Percentiles rank a stretch among this genome's conserved stretches.
These are phyloP conservation scores for Pseudonitzschia multistriata DNA, from an alignment of 108 stramenopile species.

Conservation along the genomic window DNA sequence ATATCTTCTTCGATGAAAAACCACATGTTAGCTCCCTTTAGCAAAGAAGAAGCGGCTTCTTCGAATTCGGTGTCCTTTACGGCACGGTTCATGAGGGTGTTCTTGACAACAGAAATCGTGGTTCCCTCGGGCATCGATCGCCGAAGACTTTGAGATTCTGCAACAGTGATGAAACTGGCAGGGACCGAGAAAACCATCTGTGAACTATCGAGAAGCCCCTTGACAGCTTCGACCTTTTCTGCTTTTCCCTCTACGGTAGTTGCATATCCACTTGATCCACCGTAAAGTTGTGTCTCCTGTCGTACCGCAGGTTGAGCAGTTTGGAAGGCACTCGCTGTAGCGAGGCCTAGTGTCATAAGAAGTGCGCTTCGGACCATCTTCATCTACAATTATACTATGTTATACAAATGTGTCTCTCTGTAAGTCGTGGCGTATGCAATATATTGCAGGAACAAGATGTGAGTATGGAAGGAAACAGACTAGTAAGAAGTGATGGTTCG, in stretches of 20 bases:
- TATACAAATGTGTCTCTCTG: background rate
- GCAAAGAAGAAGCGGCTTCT: slow-evolving; percentile 43
- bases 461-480: background rate
- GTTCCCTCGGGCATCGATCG: slow-evolving; percentile 81
- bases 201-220: slow-evolving; percentile 69
- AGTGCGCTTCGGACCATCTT: slow-evolving; percentile 20
- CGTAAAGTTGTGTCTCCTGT: slow-evolving; percentile 20
- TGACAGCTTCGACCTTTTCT: slow-evolving; percentile 56
- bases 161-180: slow-evolving; percentile 62
- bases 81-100: slow-evolving; percentile 88
- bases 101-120: slow-evolving; percentile 85
- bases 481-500: background rate
- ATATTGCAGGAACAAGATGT: background rate
- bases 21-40: slow-evolving; percentile 92
- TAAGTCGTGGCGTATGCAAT: background rate
- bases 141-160: slow-evolving; percentile 67
- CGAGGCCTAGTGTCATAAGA: slow-evolving; percentile 20
- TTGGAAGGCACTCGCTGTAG: slow-evolving; percentile 23
- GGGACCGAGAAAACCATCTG: slow-evolving; percentile 86
- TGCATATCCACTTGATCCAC: slow-evolving; percentile 70
- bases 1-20: slow-evolving; percentile 93
- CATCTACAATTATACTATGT: background rate
- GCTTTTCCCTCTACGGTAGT: slow-evolving; percentile 81
- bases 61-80: slow-evolving; percentile 78
- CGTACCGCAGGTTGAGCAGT: slow-evolving; percentile 14